A percentile compares a stretch with the other conserved stretches of the same genome.
Evolutionary conservation across 2,329 filamentous ascomycete species (phyloP).

Genomic region (Colletotrichum endophyticum): DNA sequence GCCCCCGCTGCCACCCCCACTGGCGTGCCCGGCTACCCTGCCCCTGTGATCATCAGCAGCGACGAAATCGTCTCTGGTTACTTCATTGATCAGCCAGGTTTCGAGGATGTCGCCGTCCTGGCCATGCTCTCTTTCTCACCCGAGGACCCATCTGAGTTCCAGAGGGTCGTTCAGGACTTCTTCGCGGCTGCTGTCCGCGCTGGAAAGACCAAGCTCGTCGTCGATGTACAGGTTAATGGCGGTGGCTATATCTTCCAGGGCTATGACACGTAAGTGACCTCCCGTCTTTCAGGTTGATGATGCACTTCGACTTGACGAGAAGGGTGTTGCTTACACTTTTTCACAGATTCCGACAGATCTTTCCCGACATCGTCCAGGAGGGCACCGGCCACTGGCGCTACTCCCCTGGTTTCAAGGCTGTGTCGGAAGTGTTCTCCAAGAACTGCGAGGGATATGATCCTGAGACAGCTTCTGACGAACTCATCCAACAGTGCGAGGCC

Average conservation of each 20-base stretch:
- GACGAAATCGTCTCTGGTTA: constrained; percentile 32
- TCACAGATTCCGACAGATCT: constrained; percentile 56
- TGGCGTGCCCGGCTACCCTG: constrained; percentile 26
- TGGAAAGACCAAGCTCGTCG: constrained; percentile 64
- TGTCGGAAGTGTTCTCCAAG: constrained; percentile 47
- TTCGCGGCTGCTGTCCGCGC: constrained; percentile 39
- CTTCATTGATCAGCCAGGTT: constrained; percentile 34
- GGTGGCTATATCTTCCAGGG: constrained; percentile 62
- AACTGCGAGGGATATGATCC: constrained; percentile 42
- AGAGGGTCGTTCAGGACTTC: constrained; percentile 36
- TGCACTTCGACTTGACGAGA: background rate
- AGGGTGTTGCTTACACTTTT: background rate
- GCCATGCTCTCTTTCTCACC: constrained; percentile 28
- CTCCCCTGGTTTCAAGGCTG: constrained; percentile 45
- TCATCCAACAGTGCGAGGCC: constrained; percentile 35
- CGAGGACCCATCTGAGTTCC: constrained; percentile 34
- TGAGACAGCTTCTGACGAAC: constrained; percentile 43
- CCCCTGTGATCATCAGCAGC: constrained; percentile 29
- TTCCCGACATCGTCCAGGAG: constrained; percentile 41
- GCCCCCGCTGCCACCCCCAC: background rate
- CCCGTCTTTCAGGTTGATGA: background rate
- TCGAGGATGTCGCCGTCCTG: constrained; percentile 37
- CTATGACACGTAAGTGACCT: constrained; percentile 45
- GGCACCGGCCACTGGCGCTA: constrained; percentile 44
- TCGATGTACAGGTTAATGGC: constrained; percentile 62